phyloP scores from a whole-genome alignment of 2,329 filamentous ascomycete genomes.

The Beauveria scarabaeidicola region DNA sequence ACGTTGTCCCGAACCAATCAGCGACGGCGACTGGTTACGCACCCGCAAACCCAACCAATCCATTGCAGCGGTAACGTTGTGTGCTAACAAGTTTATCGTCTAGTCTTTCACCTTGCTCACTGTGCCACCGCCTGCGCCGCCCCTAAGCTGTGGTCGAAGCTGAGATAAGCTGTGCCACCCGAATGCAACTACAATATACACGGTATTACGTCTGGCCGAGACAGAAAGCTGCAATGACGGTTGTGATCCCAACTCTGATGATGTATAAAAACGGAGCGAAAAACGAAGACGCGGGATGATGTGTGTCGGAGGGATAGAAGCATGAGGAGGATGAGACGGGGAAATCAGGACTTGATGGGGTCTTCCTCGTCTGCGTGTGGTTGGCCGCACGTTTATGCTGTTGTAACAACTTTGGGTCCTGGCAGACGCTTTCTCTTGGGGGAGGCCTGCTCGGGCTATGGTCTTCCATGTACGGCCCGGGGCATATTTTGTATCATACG shows the following conservation, averaged over 20 bases:
- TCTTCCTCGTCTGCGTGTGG: background rate
- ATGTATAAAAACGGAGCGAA: conserved; percentile 6
- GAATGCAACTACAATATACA: background rate
- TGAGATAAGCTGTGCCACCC: conserved; percentile 59
- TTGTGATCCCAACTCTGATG: conserved; percentile 2
- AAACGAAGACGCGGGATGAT: background rate
- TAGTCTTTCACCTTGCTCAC: conserved; percentile 98
- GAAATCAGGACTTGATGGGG: background rate
- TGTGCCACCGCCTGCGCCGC: conserved; percentile 90
- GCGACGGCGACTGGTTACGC: background rate
- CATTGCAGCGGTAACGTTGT: background rate
- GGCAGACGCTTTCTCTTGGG: background rate
- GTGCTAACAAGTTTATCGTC: background rate
- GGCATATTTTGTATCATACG: conserved; percentile 13
- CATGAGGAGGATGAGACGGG: background rate
- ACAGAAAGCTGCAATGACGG: background rate
- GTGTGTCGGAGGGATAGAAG: background rate
- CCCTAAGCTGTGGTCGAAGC: conserved; percentile 85
- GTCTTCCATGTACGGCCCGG: conserved; percentile 1
- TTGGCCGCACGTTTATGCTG: conserved; percentile 3
- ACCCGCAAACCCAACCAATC: background rate
- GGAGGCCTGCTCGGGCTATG: background rate
- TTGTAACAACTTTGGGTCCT: conserved; percentile 4
- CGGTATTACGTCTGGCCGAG: conserved; percentile 2
- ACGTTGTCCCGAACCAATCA: conserved; percentile 37